phyloP scores from a whole-genome alignment of 1,284 basidiomycete genomes.

The Naganishia cerealis region DNA sequence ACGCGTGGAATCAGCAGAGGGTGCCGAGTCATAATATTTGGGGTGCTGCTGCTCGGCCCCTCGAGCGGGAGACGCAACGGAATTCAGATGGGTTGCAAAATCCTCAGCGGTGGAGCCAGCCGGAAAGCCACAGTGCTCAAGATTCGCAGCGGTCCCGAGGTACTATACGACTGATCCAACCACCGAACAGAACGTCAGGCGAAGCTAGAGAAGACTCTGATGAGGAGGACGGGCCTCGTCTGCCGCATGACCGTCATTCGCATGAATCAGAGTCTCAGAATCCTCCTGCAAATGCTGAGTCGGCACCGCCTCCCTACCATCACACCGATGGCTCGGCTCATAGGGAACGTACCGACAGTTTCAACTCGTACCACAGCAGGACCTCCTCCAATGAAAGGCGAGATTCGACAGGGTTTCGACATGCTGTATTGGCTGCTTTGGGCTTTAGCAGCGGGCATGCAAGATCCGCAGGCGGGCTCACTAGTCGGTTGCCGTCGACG shows the following conservation, averaged over 20 bases:
- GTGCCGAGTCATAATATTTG: slow-evolving; percentile 27
- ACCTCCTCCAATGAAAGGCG: slow-evolving; percentile 4
- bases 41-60: slow-evolving; percentile 9
- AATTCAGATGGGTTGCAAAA: not conserved
- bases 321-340: not conserved
- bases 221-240: not conserved
- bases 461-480: not conserved
- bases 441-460: slow-evolving; percentile 26
- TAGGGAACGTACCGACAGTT: not conserved
- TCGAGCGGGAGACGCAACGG: not conserved
- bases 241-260: not conserved
- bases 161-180: slow-evolving; percentile 11
- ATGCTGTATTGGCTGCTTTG: slow-evolving; percentile 18
- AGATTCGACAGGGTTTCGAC: slow-evolving; percentile 16
- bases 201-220: not conserved
- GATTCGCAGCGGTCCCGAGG: not conserved
- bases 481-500: not conserved
- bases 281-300: not conserved
- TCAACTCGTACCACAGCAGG: slow-evolving; percentile 1
- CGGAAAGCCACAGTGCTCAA: not conserved
- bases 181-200: not conserved
- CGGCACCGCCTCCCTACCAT: not conserved
- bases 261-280: too few relatives aligned
- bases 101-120: not conserved
- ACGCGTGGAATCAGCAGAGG: not conserved